These are phyloP conservation scores for Blastomyces percursus DNA, from an alignment of 2,329 filamentous ascomycete species.

Conservation along the genomic window DNA sequence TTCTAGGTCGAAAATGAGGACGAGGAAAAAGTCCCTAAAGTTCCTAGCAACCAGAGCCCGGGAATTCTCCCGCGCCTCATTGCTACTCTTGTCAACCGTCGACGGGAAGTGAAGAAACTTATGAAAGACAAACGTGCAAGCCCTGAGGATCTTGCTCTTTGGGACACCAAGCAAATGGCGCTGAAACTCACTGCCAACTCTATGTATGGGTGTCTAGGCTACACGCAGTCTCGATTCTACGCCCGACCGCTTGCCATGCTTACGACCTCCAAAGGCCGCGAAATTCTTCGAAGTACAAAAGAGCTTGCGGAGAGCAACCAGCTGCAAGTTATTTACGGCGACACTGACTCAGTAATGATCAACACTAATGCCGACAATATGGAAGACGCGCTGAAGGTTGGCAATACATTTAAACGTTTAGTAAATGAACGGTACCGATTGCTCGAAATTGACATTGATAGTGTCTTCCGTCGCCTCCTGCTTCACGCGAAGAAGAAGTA, in stretches of 20 bases:
- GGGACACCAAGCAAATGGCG: constrained; percentile 97
- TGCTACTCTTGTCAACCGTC: constrained; percentile 75
- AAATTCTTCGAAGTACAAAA: constrained; percentile 93
- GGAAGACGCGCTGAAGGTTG: constrained; percentile 78
- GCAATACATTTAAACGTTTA: constrained; percentile 84
- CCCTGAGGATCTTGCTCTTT: constrained; percentile 74
- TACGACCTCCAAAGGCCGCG: constrained; percentile 92
- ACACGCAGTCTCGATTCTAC: constrained; percentile 94
- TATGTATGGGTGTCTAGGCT: constrained; percentile 98
- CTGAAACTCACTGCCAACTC: constrained; percentile 97
- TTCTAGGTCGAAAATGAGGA: constrained; percentile 50
- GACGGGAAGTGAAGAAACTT: constrained; percentile 84
- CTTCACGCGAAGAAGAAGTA: constrained; percentile 99
- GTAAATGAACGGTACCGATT: constrained; percentile 91
- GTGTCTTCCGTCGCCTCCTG: constrained; percentile 84
- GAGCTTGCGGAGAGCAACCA: constrained; percentile 85
- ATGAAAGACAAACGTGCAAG: constrained; percentile 94
- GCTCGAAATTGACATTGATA: constrained; percentile 96
- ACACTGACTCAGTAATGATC: constrained; percentile 99
- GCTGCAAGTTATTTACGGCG: constrained; percentile 93
- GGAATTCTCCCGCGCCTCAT: constrained; percentile 87
- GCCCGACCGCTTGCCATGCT: constrained; percentile 88
- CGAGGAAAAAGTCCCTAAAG: constrained; percentile 79
- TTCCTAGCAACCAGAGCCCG: constrained; percentile 64
- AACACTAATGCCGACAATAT: constrained; percentile 96